phyloP scores from a whole-genome alignment of 108 stramenopile genomes.

The Nitzschia putrida region DNA sequence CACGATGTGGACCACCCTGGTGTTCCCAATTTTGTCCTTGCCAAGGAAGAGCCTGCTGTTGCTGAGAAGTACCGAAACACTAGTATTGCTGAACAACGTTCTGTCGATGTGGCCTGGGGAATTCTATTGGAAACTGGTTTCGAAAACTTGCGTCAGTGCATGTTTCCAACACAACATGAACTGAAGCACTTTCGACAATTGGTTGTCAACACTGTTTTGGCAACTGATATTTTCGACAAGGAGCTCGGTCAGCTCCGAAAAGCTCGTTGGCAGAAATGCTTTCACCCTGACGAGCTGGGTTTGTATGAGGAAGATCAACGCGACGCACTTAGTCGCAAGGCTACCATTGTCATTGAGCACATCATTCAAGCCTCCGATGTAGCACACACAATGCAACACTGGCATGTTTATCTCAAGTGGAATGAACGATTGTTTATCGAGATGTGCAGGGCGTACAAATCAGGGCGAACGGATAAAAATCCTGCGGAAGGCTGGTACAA shows the following conservation, averaged over 20 bases:
- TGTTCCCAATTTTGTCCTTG: conserved; percentile 29
- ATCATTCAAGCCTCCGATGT: not conserved
- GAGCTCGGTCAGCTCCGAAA: conserved; percentile 13
- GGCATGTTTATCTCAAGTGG: conserved; percentile 2
- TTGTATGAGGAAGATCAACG: conserved; percentile 2
- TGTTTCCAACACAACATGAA: conserved; percentile 5
- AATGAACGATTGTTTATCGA: conserved; percentile 3
- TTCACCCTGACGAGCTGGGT: conserved; percentile 4
- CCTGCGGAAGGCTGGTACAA: conserved; percentile 11
- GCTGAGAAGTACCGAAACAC: conserved; percentile 27
- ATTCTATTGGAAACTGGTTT: conserved; percentile 37
- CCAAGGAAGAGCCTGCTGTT: conserved; percentile 21
- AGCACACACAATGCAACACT: not conserved
- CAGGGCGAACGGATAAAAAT: not conserved
- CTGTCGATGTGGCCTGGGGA: conserved; percentile 36
- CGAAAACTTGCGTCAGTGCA: conserved; percentile 8
- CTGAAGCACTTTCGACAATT: conserved; percentile 22
- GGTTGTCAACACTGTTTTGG: conserved; percentile 24
- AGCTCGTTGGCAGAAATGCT: conserved; percentile 27
- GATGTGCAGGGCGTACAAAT: conserved; percentile 9
- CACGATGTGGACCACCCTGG: conserved; percentile 50
- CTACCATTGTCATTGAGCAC: not conserved
- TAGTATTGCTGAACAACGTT: conserved; percentile 41
- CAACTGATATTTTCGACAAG: conserved; percentile 27
- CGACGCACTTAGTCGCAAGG: conserved; percentile 13